Base-by-base conservation (phyloP, 305 asterid genomes). In the Coffea humblotiana region DNA sequence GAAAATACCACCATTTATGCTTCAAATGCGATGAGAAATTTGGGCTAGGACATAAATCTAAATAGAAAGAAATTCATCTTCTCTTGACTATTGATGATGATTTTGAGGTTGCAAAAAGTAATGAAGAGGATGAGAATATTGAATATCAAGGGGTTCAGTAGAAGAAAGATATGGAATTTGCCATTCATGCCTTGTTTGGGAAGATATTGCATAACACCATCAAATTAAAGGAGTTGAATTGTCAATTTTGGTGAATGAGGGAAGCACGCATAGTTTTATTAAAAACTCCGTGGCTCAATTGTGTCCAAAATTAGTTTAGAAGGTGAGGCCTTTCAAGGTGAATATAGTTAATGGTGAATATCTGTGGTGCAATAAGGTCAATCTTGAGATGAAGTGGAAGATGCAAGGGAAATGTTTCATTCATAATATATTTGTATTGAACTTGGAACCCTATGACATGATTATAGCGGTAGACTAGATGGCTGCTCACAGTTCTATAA, bases 41-140 rank as follows among this genome's bases (percentile, higher is more conserved):
- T 19, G 27, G 9, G 0, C 27, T 3, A 0, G 9, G 65, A 0
- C 11, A 58, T 21, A 3, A 58, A 3, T 58, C 11, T 6, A 21
- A 21, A 1, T 1, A 2, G 10, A 58, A 58, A 19, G 27, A 23
- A 7, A 3, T 58, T 1, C 27, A 58, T 2, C 11, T 19, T 0
- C 1, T 18, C 3, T 2, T 54, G 61, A 19, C 14, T 0, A 0
- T 52, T 3, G 23, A 52, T 1, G 19, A 14, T 0, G 49, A 47
- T 47, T 8, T 0, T 0, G n/a, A 5, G 6, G 0, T 16, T 0
- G 8, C 1, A 56, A 1, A 16, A 0, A 9, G 7, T 2, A 9
- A 56, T 2, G 15, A 6, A 5, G 13, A 58, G 23, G 65, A 3
- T 0, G 65, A 58, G 7, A 3, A 19, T 0, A 58, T 58, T 1